Conservation (phyloP, 2,329 filamentous ascomycete species). For the Exserohilum rostratum region DNA sequence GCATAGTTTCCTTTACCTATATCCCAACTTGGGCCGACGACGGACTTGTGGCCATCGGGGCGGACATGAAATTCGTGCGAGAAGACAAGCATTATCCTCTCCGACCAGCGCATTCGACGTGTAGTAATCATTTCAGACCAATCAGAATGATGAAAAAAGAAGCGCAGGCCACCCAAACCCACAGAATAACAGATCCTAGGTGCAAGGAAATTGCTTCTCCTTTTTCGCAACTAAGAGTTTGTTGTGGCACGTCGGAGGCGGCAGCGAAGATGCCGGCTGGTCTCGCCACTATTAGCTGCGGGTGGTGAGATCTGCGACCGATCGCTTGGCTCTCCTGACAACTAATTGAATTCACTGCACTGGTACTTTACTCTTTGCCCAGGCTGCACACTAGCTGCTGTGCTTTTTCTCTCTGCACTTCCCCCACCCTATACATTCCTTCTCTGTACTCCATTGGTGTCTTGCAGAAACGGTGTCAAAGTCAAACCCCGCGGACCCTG, state of each 20-base stretch:
- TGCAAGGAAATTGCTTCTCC: conserved; percentile 20
- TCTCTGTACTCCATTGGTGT: conserved; percentile 2
- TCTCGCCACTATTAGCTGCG: conserved; percentile 30
- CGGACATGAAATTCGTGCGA: too few relatives aligned
- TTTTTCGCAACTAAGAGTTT: conserved; percentile 10
- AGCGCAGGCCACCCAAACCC: not conserved
- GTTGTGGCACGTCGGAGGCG: conserved; percentile 18
- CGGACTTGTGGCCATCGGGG: too few relatives aligned
- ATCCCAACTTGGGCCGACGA: too few relatives aligned
- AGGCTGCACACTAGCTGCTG: not conserved
- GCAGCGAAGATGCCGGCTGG: conserved; percentile 15
- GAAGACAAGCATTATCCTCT: too few relatives aligned
- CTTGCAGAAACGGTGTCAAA: not conserved
- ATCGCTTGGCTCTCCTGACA: conserved; percentile 31
- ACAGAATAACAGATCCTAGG: not conserved
- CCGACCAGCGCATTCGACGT: too few relatives aligned
- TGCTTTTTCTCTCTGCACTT: not conserved
- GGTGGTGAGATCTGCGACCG: conserved; percentile 24
- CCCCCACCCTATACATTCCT: conserved; percentile 24
- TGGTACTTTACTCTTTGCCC: conserved; percentile 10
- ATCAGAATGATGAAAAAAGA: not conserved
- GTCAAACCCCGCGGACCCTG: conserved; percentile 4
- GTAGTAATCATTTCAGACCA: not conserved
- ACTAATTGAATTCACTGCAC: conserved; percentile 4
- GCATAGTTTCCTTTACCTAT: too few relatives aligned